phyloP scores from a whole-genome alignment of 1,139 yeast genomes.

The Taiozyma onychis region DNA sequence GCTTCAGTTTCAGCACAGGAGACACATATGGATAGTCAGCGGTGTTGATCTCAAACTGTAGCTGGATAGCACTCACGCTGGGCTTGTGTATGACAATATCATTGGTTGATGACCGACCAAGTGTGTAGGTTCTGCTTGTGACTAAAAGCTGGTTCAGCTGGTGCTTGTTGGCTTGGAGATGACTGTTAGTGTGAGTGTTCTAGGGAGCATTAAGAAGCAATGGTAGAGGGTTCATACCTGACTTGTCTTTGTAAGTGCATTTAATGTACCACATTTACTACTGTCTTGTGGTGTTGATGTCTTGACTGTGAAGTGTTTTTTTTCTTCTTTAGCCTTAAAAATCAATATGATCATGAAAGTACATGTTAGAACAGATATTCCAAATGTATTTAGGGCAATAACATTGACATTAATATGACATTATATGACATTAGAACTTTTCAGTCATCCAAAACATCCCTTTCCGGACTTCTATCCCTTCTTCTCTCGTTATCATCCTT shows the following conservation, averaged over 20 bases:
- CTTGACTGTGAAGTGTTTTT: not conserved
- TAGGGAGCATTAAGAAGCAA: not conserved
- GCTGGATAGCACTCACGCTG: slow-evolving; percentile 8
- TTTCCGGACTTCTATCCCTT: slow-evolving; percentile 4
- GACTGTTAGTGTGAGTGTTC: not conserved
- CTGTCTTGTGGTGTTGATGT: not conserved
- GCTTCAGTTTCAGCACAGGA: slow-evolving; percentile 6
- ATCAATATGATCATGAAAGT: not conserved
- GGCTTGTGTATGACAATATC: slow-evolving; percentile 5
- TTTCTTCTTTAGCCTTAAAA: not conserved
- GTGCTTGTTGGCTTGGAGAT: not conserved
- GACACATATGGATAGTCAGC: slow-evolving; percentile 5
- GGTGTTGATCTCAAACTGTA: slow-evolving; percentile 6
- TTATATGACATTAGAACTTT: no score
- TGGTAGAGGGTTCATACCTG: not conserved
- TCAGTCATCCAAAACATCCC: not conserved
- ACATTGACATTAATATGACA: no score
- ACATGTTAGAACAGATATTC: not conserved
- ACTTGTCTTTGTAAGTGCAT: slow-evolving; percentile 4
- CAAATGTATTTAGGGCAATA: not conserved
- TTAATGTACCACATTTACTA: slow-evolving; percentile 8
- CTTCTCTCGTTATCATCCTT: not conserved
- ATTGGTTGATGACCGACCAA: slow-evolving; percentile 6
- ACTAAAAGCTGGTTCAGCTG: slow-evolving; percentile 1
- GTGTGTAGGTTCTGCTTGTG: slow-evolving; percentile 2